Evolutionary conservation across 2,329 filamentous ascomycete genomes (phyloP), one percentile per base, ranked within the genome.

Genomic region (Dryadomyces quercivorus): DNA sequence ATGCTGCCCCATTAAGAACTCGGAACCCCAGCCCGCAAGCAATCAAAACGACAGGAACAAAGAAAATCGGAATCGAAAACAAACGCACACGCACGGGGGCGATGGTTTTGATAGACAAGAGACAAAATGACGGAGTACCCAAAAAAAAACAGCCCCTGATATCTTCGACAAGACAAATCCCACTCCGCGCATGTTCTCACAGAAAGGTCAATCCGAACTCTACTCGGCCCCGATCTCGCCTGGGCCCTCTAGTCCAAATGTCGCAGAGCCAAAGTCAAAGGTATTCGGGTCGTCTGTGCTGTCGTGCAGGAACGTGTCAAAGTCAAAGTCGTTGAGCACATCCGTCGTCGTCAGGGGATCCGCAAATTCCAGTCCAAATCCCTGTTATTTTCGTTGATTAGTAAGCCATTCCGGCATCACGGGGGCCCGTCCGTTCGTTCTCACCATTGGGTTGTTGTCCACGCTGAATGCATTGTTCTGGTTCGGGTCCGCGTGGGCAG

Each of bases 221-320:
- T 57, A 61, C 13, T 61, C 59, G 12, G 57, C 56, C 5, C 59
- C 59, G 13, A 84, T 82, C 63, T 81, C 78, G 54, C 74, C 70
- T 22, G 64, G 62, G 44, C 71, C 71, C 56, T 82, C 78, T 69
- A 83, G 76, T n/a, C 69, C 64, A 62, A 81, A 80, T 48, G 68
- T 65, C 22, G 70, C 68, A 16, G 72, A 66, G 58, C 70, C 70
- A 61, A 84, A 84, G 66, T 78, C 77, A 58, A 84, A 84, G 5
- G 63, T 66, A 46, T 68, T 66, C 45, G 70, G 70, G 44, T 73
- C 74, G 38, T 67, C 71, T 49, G 76, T 75, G 56, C 76, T 74
- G 55, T 77, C 74, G 59, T 85, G 80, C 8, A 85, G 69, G 70
- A 85, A 85, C 1, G 81, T 83, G 65, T 85, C 82, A 60, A 85